phyloP scores from a whole-genome alignment of 176 grass and related monocot species.

The Triticum urartu region DNA sequence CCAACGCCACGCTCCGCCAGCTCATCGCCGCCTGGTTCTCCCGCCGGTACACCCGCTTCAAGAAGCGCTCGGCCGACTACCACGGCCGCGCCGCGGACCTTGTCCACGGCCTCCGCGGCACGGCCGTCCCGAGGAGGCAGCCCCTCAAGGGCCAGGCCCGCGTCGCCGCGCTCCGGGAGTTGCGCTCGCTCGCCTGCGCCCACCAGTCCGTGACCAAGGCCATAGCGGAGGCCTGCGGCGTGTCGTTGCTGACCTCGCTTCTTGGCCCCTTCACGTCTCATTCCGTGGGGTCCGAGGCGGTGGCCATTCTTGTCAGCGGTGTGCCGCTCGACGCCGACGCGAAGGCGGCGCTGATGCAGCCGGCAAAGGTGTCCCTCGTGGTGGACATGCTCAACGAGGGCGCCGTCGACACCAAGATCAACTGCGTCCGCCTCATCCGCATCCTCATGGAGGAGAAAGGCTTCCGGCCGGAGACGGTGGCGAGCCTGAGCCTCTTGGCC shows the following conservation, averaged over 20 bases:
- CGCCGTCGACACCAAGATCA: conserved; percentile 81
- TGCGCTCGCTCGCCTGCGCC: conserved; percentile 46
- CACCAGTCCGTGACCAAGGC: conserved; percentile 80
- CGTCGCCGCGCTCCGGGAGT: conserved; percentile 66
- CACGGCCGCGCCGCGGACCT: conserved; percentile 83
- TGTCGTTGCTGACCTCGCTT: conserved; percentile 60
- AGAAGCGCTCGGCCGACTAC: conserved; percentile 93
- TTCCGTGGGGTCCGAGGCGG: conserved; percentile 79
- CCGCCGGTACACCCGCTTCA: conserved; percentile 67
- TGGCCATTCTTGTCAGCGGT: conserved; percentile 68
- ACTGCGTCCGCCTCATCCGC: conserved; percentile 70
- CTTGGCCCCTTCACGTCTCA: conserved; percentile 89
- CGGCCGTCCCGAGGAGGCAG: conserved; percentile 37
- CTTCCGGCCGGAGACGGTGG: conserved; percentile 82
- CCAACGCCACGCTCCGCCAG: conserved; percentile 85
- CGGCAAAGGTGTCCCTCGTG: conserved; percentile 80
- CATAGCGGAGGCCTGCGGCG: conserved; percentile 54
- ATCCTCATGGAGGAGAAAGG: conserved; percentile 82
- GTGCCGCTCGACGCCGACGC: conserved; percentile 67
- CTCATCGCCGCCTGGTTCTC: conserved; percentile 98
- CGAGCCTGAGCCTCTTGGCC: conserved; percentile 79
- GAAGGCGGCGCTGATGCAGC: conserved; percentile 75
- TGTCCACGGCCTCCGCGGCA: conserved; percentile 60
- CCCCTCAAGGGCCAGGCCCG: conserved; percentile 84
- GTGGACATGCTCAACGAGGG: conserved; percentile 95